Percentiles rank a stretch among this genome's conserved stretches.
Evolutionary conservation across 371 early-diverging fungal genomes (phyloP).

Genomic region (Coemansia sp.): DNA sequence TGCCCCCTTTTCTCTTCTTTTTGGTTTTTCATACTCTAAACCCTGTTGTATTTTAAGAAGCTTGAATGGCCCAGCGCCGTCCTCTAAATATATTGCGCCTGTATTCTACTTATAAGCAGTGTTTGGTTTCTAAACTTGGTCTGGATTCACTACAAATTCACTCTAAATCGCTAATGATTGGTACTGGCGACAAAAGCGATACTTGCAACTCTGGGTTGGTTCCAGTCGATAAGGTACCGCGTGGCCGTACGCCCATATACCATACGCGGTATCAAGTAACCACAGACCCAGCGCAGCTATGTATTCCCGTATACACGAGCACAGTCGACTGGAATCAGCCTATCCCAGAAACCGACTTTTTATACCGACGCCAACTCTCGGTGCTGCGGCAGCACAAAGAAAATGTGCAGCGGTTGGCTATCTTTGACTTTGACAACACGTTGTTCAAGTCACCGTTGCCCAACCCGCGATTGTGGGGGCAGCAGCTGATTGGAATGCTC

Average conservation of each 20-base stretch:
- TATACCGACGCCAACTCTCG: constrained; percentile 39
- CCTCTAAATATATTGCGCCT: not conserved
- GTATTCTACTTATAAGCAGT: not conserved
- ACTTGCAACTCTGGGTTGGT: not conserved
- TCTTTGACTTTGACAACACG: constrained; percentile 91
- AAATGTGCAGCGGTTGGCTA: constrained; percentile 45
- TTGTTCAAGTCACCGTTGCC: constrained; percentile 81
- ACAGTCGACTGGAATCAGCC: constrained; percentile 36
- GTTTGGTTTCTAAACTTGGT: not conserved
- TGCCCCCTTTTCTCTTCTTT: not conserved
- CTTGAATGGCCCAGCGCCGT: constrained; percentile 8
- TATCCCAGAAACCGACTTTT: constrained; percentile 29
- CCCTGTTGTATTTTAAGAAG: not conserved
- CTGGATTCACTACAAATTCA: not conserved
- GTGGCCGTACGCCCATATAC: not conserved
- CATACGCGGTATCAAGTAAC: not conserved
- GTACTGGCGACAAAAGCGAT: not conserved
- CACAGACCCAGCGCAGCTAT: not conserved
- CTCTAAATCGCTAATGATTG: not conserved
- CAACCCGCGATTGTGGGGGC: constrained; percentile 75
- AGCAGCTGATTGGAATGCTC: constrained; percentile 55
- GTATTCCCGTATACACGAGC: constrained; percentile 33
- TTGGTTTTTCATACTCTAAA: not conserved
- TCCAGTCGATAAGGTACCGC: not conserved
- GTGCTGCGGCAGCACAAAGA: constrained; percentile 28